Evolutionary conservation across 2,329 filamentous ascomycete species (phyloP).

Genomic region (Phyllosticta paracitricarpa): DNA sequence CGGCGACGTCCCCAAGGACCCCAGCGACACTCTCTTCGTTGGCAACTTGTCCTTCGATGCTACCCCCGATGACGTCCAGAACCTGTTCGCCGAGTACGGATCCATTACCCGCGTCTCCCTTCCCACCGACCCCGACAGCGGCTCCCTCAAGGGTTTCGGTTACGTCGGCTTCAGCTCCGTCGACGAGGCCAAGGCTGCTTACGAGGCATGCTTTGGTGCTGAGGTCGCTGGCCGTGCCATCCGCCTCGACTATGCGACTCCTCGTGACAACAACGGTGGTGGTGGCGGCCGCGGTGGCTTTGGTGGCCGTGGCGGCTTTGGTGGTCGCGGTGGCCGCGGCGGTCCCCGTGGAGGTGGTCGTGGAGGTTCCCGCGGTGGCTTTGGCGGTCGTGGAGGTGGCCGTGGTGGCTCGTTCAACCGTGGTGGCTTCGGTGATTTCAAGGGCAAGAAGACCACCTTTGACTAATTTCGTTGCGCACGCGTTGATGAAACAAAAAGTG

Average conservation of each 20-base stretch:
- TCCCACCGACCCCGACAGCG: slow-evolving; percentile 77
- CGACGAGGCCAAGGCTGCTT: slow-evolving; percentile 71
- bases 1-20: slow-evolving; percentile 69
- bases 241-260: slow-evolving; percentile 72
- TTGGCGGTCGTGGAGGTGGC: slow-evolving; percentile 34
- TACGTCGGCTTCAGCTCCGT: slow-evolving; percentile 77
- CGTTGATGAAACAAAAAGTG: neutral
- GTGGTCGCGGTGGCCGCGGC: slow-evolving; percentile 41
- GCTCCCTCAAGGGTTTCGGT: slow-evolving; percentile 82
- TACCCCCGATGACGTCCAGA: slow-evolving; percentile 63
- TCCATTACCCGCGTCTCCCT: slow-evolving; percentile 72
- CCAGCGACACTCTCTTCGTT: slow-evolving; percentile 80
- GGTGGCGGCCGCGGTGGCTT: slow-evolving; percentile 35
- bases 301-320: slow-evolving; percentile 29
- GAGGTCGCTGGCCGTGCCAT: slow-evolving; percentile 64
- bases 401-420: slow-evolving; percentile 41
- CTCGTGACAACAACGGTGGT: slow-evolving; percentile 50
- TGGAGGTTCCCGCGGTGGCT: slow-evolving; percentile 25
- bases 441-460: slow-evolving; percentile 73
- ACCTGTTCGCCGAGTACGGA: slow-evolving; percentile 63
- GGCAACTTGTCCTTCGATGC: slow-evolving; percentile 83
- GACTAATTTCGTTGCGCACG: neutral
- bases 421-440: slow-evolving; percentile 55
- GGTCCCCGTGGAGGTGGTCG: slow-evolving; percentile 41
- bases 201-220: slow-evolving; percentile 59